A percentile compares a stretch with the other conserved stretches of the same genome.
These are phyloP conservation scores for Conidiobolus incongruus DNA, from an alignment of 371 early-diverging fungal genomes.

Conservation along the genomic window DNA sequence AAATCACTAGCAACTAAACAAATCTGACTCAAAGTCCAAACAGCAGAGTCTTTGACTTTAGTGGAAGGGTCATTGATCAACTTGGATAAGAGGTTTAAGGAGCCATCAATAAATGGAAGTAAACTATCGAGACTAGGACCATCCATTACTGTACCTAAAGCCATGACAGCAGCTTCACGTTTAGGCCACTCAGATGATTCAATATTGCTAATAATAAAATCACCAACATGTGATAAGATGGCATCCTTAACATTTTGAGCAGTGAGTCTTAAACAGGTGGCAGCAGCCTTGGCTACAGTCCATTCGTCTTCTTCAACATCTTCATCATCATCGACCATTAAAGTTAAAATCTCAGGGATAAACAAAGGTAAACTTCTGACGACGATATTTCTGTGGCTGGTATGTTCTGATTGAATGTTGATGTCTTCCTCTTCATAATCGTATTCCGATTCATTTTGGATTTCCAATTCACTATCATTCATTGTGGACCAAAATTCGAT, in stretches of 20 bases:
- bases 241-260: conserved; percentile 56
- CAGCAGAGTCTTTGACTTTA: conserved; percentile 84
- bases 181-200: conserved; percentile 65
- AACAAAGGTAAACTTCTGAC: conserved; percentile 48
- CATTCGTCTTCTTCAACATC: conserved; percentile 96
- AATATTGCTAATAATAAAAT: conserved; percentile 77
- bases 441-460: conserved; percentile 25
- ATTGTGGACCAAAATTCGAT: conserved; percentile 98
- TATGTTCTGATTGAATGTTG: conserved; percentile 26
- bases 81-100: conserved; percentile 61
- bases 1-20: conserved; percentile 43
- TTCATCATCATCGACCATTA: conserved; percentile 85
- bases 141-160: conserved; percentile 91
- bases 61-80: conserved; percentile 70
- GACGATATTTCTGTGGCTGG: conserved; percentile 47
- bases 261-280: conserved; percentile 72
- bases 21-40: conserved; percentile 90
- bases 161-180: conserved; percentile 93
- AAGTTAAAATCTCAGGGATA: conserved; percentile 58
- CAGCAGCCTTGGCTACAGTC: conserved; percentile 93
- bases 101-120: conserved; percentile 56
- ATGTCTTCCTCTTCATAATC: no score
- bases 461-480: conserved; percentile 78
- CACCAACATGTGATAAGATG: conserved; percentile 57
- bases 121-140: conserved; percentile 55